Percentiles rank a stretch among this genome's conserved stretches.
Evolutionary conservation across 805 yeast species (phyloP).

Genomic region (Myxozyma monticola): DNA sequence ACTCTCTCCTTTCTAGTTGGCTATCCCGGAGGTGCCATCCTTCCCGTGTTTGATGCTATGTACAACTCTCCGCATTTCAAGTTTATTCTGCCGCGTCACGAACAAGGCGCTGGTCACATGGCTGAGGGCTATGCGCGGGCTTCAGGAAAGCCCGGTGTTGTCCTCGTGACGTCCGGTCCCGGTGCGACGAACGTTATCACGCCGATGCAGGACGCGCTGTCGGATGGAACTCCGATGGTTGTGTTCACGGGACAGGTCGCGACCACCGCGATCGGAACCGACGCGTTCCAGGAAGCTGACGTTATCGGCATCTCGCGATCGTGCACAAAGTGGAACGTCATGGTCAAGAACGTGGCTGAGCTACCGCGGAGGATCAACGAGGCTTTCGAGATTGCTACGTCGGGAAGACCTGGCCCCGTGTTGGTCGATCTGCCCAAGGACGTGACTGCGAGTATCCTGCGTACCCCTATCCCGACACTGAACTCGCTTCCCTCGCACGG

Average conservation of each 20-base stretch:
- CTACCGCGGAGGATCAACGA: constrained; percentile 94
- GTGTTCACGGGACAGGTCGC: constrained; percentile 98
- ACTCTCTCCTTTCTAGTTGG: constrained; percentile 51
- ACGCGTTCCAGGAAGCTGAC: constrained; percentile 99
- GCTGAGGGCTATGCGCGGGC: constrained; percentile 99
- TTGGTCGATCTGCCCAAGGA: constrained; percentile 97
- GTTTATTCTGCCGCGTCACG: constrained; percentile 92
- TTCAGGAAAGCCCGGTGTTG: constrained; percentile 94
- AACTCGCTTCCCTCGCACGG: constrained; percentile 44
- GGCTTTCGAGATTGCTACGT: constrained; percentile 93
- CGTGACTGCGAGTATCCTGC: constrained; percentile 88
- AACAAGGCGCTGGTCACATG: constrained; percentile 99
- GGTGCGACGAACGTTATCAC: constrained; percentile 98
- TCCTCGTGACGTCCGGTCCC: constrained; percentile 97
- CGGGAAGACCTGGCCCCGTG: constrained; percentile 98
- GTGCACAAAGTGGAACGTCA: constrained; percentile 98
- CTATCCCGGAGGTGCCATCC: constrained; percentile 98
- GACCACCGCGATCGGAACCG: constrained; percentile 94
- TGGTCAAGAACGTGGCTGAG: constrained; percentile 94
- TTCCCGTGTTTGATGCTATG: constrained; percentile 97
- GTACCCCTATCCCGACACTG: constrained; percentile 84
- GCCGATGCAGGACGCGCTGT: constrained; percentile 97
- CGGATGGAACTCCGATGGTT: constrained; percentile 96
- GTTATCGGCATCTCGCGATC: constrained; percentile 95
- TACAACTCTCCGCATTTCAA: constrained; percentile 85